Base-by-base conservation (phyloP, 2,329 filamentous ascomycete species). In the Hypoxylon sp. region DNA sequence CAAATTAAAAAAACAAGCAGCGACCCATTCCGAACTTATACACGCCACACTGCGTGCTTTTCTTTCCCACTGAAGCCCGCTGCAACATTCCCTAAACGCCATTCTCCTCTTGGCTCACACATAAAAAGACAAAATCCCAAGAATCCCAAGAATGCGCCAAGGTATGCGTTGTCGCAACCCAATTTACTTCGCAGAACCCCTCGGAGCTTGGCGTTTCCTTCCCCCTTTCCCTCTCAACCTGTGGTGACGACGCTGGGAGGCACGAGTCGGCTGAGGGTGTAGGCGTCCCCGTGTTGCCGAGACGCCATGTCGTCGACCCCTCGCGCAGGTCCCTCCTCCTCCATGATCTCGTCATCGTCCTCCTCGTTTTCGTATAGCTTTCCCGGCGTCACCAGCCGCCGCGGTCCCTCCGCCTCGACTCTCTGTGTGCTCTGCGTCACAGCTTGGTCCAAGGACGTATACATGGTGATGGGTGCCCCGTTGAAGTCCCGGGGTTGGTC, bases 341-440 rank as follows among this genome's bases (percentile, higher is more conserved):
- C 76, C n/a, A 78, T 50, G 47, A 79, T 78, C 68, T 78, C 77
- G 47, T 79, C 77, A 64, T 79, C 77, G 5, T 76, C 75, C 37
- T 79, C 77, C 63, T 79, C 77, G 55, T 78, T 76, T 69, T 79
- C 76, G 57, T 79, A 79, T 17, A 79, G 70, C 67, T 79, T 78
- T 2, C 75, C 75, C 1, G 75, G 75, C 21, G 75, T 76, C 6
- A 76, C 74, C 27, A 77, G 67, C 24, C 72, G 71, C 47, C 70
- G 72, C 24, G 73, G 74, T 47, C 58, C 65, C 35, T 67, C 64
- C 24, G 64, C 70, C 54, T 75, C 74, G 31, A 72, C 55, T 8
- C 57, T 47, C 56, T 69, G 62, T n/a, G 68, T 70, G 65, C 74
- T 75, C 62, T 75, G 73, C 24, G 73, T 69, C 5, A 74, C 76